Conservation (phyloP, 83 land plant genomes). For the Picea mariana region DNA sequence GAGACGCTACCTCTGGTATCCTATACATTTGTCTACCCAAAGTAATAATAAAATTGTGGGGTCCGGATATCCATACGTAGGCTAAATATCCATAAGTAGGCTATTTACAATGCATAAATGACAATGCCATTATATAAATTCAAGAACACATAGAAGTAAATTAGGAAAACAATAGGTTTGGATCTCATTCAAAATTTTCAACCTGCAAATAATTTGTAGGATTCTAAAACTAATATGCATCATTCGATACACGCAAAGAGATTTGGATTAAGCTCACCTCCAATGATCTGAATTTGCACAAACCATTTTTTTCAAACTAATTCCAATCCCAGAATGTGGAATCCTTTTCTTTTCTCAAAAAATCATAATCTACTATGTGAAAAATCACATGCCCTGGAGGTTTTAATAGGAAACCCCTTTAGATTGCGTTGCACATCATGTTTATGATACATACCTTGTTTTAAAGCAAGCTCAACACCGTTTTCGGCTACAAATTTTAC, state of each 20-base stretch:
- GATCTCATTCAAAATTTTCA: conserved; percentile 14
- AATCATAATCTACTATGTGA: conserved; percentile 8
- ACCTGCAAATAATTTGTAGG: conserved; percentile 7
- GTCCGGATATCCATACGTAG: too few relatives aligned
- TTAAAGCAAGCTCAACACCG: conserved; percentile 20
- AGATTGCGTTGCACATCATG: not conserved
- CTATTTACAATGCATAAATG: conserved; percentile 4
- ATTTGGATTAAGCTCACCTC: too few relatives aligned
- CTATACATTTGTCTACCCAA: too few relatives aligned
- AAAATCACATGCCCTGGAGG: conserved; percentile 8
- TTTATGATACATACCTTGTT: not conserved
- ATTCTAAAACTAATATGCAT: not conserved
- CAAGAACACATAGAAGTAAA: not conserved
- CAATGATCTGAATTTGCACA: too few relatives aligned
- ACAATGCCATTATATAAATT: not conserved
- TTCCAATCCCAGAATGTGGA: not conserved
- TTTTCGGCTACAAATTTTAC: conserved; percentile 74
- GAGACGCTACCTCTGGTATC: too few relatives aligned
- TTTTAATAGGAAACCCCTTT: not conserved
- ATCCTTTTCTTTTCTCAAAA: not conserved
- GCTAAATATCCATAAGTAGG: not conserved
- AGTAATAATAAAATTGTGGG: too few relatives aligned
- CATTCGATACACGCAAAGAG: not conserved
- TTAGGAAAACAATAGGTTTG: not conserved
- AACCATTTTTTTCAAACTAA: too few relatives aligned